phyloP scores from a whole-genome alignment of 2,329 filamentous ascomycete species.

The Aureobasidium sp. region DNA sequence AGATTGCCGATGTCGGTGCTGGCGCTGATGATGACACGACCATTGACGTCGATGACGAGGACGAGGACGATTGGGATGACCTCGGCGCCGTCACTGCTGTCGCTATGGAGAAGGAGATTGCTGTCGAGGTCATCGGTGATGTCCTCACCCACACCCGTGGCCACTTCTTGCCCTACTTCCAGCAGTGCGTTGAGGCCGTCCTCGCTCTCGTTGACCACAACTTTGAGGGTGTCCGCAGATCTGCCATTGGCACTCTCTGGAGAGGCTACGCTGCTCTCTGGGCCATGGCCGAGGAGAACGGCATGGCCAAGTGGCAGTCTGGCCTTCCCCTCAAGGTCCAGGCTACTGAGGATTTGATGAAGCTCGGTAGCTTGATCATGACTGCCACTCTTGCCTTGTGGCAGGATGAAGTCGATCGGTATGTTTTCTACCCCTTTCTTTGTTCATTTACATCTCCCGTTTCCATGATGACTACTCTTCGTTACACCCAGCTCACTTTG shows the following conservation, averaged over 20 bases:
- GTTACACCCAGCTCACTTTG: constrained; percentile 99
- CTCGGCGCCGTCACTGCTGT: constrained; percentile 79
- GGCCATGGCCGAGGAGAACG: constrained; percentile 73
- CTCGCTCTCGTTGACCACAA: constrained; percentile 76
- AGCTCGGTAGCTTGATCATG: constrained; percentile 79
- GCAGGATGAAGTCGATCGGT: constrained; percentile 90
- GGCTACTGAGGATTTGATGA: constrained; percentile 71
- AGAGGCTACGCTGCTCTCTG: constrained; percentile 88
- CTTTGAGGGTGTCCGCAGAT: constrained; percentile 91
- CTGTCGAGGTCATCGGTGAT: constrained; percentile 89
- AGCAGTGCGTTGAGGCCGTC: constrained; percentile 78
- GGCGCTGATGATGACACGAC: constrained; percentile 54
- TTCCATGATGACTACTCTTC: constrained; percentile 77
- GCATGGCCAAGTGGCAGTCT: constrained; percentile 76
- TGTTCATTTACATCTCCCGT: constrained; percentile 16
- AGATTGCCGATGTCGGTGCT: constrained; percentile 60
- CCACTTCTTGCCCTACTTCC: constrained; percentile 74
- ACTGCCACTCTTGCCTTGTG: constrained; percentile 78
- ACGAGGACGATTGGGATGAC: constrained; percentile 79
- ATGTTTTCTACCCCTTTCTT: constrained; percentile 44
- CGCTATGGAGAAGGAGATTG: constrained; percentile 94
- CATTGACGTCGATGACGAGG: constrained; percentile 60
- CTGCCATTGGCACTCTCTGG: constrained; percentile 85
- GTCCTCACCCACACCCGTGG: constrained; percentile 80
- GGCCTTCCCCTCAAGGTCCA: constrained; percentile 77